Conservation (phyloP, 169 alveolate species). For the Plasmodium inui region DNA sequence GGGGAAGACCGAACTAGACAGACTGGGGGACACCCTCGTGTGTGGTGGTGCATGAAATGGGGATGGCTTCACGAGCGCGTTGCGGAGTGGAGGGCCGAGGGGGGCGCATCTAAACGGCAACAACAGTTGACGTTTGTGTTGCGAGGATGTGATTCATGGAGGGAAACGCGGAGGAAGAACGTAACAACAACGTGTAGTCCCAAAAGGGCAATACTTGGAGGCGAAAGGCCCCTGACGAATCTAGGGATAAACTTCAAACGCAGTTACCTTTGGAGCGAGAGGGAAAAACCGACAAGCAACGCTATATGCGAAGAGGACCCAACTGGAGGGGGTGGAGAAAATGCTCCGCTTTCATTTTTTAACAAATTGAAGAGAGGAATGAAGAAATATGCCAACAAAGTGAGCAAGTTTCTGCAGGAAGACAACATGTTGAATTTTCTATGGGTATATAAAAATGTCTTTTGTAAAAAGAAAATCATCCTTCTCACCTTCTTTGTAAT, state of each 20-base stretch:
- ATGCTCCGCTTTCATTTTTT: not conserved
- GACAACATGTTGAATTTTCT: constrained; percentile 39
- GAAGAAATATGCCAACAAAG: not conserved
- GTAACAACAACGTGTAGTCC: not conserved
- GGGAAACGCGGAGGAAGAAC: not conserved
- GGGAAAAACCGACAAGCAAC: not conserved
- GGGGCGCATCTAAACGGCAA: not conserved
- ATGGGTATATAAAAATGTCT: constrained; percentile 40
- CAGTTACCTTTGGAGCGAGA: not conserved
- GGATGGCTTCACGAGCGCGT: not conserved
- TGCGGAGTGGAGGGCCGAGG: not conserved
- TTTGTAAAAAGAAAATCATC: constrained; percentile 26
- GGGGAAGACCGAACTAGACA: not conserved
- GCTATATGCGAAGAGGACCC: not conserved
- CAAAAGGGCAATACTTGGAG: not conserved
- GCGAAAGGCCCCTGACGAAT: not conserved
- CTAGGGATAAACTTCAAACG: not conserved
- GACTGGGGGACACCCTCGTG: not conserved
- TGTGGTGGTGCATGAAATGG: not conserved
- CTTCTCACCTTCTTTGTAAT: constrained; percentile 22
- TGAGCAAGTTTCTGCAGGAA: constrained; percentile 6
- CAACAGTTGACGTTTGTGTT: not conserved
- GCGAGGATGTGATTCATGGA: not conserved
- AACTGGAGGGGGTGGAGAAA: not conserved
- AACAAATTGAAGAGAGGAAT: not conserved